These are phyloP conservation scores for Fusarium abutilonis DNA, from an alignment of 2,329 filamentous ascomycete species.

Conservation along the genomic window DNA sequence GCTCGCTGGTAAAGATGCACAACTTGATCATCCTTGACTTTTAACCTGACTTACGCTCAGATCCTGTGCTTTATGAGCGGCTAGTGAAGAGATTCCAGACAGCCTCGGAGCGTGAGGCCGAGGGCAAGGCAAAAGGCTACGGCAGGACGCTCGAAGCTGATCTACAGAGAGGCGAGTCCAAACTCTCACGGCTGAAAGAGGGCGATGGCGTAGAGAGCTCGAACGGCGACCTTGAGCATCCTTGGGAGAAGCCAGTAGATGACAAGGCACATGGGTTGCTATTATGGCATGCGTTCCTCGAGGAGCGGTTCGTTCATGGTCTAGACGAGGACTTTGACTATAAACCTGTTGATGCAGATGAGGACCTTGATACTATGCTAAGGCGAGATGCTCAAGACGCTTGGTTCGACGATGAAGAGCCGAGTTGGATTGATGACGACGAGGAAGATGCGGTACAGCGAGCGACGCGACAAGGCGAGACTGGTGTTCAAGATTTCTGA, in stretches of 20 bases:
- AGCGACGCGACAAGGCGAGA: constrained; percentile 62
- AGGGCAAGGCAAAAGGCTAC: constrained; percentile 79
- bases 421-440: constrained; percentile 66
- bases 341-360: constrained; percentile 72
- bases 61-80: constrained; percentile 84
- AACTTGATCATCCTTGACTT: neutral
- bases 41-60: constrained; percentile 50
- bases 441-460: constrained; percentile 35
- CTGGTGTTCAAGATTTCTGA: constrained; percentile 77
- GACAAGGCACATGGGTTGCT: constrained; percentile 71
- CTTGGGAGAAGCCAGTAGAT: constrained; percentile 46
- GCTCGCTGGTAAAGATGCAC: constrained; percentile 56
- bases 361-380: constrained; percentile 73
- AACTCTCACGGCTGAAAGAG: constrained; percentile 65
- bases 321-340: constrained; percentile 85
- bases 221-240: constrained; percentile 50
- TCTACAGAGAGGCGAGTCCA: constrained; percentile 78
- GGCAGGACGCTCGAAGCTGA: constrained; percentile 82
- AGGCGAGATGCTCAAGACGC: constrained; percentile 73
- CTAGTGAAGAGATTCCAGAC: constrained; percentile 82
- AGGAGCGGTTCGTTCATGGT: constrained; percentile 77
- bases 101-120: constrained; percentile 75
- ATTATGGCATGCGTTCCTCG: constrained; percentile 78
- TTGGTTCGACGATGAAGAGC: constrained; percentile 84
- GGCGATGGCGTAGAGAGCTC: constrained; percentile 13